Percentiles rank a stretch among this genome's conserved stretches.
Evolutionary conservation across 352 stramenopile genomes (phyloP).

Genomic region (Phytophthora lateralis): DNA sequence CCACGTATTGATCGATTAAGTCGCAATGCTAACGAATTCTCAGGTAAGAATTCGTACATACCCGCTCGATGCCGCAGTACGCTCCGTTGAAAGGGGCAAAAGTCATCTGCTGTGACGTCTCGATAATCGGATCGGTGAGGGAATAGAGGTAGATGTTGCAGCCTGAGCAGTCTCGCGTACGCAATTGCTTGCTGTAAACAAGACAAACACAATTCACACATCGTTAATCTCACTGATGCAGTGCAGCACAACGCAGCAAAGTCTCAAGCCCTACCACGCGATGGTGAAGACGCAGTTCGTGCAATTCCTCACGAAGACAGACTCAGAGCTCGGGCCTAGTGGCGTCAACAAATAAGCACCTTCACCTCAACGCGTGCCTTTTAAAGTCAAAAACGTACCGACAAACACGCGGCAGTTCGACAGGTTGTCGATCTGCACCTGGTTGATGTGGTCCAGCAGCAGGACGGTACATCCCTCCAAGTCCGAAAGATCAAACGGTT

Average conservation of each 20-base stretch:
- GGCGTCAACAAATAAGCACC: background rate
- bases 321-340: conserved; percentile 80
- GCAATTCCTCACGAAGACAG: conserved; percentile 92
- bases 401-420: conserved; percentile 89
- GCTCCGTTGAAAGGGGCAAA: conserved; percentile 92
- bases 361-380: background rate
- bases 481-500: conserved; percentile 90
- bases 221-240: background rate
- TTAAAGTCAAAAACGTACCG: conserved; percentile 31
- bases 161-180: conserved; percentile 82
- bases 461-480: conserved; percentile 82
- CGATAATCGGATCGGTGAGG: conserved; percentile 92
- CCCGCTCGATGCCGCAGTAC: conserved; percentile 70
- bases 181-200: conserved; percentile 83
- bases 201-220: background rate
- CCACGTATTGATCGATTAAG: background rate
- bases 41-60: conserved; percentile 12
- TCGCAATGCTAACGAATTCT: background rate
- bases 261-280: conserved; percentile 61
- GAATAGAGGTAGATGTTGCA: conserved; percentile 91
- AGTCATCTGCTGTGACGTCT: conserved; percentile 84
- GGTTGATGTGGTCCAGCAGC: conserved; percentile 88
- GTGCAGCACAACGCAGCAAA: background rate
- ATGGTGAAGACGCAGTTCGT: conserved; percentile 90
- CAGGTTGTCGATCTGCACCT: conserved; percentile 92